Conservation (phyloP, 495 filamentous ascomycete species). For the Astrothelium macrocarpum region DNA sequence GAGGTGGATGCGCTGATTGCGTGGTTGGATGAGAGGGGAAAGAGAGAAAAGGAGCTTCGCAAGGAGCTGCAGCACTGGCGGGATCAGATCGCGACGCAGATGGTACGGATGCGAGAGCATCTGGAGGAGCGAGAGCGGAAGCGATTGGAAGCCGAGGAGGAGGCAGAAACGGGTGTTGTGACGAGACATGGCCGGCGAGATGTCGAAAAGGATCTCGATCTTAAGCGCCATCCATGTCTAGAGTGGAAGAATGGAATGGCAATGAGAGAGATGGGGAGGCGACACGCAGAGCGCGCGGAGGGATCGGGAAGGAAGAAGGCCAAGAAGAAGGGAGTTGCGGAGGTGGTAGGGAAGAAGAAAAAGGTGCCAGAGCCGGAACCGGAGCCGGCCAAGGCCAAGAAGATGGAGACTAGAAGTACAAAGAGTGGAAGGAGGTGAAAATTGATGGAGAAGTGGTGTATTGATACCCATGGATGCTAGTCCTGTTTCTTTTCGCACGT, state of each 20-base stretch:
- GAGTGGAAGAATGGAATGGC: slow-evolving; percentile 75
- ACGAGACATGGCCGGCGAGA: slow-evolving; percentile 53
- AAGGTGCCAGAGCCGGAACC: neutral
- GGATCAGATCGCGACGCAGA: slow-evolving; percentile 66
- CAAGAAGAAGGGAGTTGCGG: slow-evolving; percentile 38
- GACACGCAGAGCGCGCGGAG: slow-evolving; percentile 57
- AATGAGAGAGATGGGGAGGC: slow-evolving; percentile 64
- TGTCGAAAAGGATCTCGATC: slow-evolving; percentile 48
- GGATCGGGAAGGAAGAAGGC: slow-evolving; percentile 49
- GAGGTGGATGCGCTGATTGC: slow-evolving; percentile 65
- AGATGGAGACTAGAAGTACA: slow-evolving; percentile 1
- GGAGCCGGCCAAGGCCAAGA: neutral
- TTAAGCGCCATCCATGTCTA: slow-evolving; percentile 56
- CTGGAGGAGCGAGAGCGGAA: slow-evolving; percentile 44
- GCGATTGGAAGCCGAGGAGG: slow-evolving; percentile 44
- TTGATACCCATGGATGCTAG: neutral
- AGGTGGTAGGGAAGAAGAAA: slow-evolving; percentile 5
- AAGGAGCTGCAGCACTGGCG: slow-evolving; percentile 75
- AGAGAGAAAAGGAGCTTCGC: slow-evolving; percentile 71
- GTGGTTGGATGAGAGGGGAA: slow-evolving; percentile 80
- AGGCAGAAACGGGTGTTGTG: slow-evolving; percentile 56
- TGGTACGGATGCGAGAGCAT: slow-evolving; percentile 68
- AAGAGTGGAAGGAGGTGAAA: neutral
- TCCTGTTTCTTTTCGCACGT: neutral
- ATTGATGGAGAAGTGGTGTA: too few relatives aligned